Base-by-base conservation (phyloP, 352 stramenopile genomes). In the Phytophthora macrochlamydospora region DNA sequence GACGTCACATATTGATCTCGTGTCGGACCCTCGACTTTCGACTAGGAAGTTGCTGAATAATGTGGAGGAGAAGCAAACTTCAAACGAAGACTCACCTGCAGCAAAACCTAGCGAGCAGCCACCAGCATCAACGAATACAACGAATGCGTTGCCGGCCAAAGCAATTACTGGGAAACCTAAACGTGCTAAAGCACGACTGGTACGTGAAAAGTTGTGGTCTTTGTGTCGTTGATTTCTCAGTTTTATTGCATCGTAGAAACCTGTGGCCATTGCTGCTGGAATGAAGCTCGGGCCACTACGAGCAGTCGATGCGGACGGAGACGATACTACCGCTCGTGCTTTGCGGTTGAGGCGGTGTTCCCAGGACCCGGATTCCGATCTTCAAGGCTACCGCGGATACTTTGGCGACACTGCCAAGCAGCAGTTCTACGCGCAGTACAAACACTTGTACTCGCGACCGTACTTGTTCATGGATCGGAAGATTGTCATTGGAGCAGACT, bases 351-450 rank as follows among this genome's bases (percentile, higher is more conserved):
- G 74, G 7, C 69, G 73, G 44, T 24, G 75, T 30, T 83, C 79
- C 0, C 44, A 75, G 38, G 81, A 85, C 24, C 73, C 85, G 44
- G 68, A 69, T 30, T 48, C 75, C 12, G 72, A 82, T 32, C 55
- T 85, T n/a, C 50, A 59, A 43, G 76, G 78, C 53, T 82, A 68
- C 18, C 75, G 84, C 24, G 62, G 65, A 18, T 94, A 94, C 69
- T 91, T 94, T 52, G 86, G 86, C 28, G 74, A 74, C 0, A 65
- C 53, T 1, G 83, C 86, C 14, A 86, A 83, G 45, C 51, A 71
- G 7, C 53, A 73, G 11, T 94, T 94, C 60, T 94, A 84, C 56
- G 67, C 68, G 5, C 71, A 82, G 58, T 94, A 94, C 65, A 75
- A 69, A 1, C 71, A 88, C 35, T 32, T 94, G 38, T 78, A 87